Evolutionary conservation across 257 asterid species (phyloP).

Genomic region (Gentiana straminea): DNA sequence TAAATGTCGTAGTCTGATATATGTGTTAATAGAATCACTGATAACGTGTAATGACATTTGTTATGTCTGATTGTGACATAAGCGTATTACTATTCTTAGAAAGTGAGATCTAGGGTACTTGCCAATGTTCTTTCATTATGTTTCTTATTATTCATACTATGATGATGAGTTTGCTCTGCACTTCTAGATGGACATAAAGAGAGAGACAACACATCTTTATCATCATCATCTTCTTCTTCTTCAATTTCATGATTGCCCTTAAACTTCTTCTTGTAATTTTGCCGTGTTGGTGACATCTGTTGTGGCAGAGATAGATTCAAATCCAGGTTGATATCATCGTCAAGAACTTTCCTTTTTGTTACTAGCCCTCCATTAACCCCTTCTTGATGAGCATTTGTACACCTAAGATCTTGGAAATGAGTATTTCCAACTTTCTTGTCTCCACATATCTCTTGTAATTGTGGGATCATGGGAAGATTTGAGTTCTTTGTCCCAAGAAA

Average conservation of each 20-base stretch:
- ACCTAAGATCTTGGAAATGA: conserved; percentile 9
- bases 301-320: conserved; percentile 49
- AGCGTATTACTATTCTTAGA: too few relatives aligned
- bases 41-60: too few relatives aligned
- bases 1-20: too few relatives aligned
- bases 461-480: conserved; percentile 7
- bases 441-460: conserved; percentile 8
- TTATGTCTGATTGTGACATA: too few relatives aligned
- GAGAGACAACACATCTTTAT: conserved; percentile 37
- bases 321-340: conserved; percentile 40
- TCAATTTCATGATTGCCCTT: conserved; percentile 6
- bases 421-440: conserved; percentile 7
- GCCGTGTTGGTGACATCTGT: conserved; percentile 10
- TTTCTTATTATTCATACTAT: conserved; percentile 2
- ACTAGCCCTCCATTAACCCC: neutral
- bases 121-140: conserved; percentile 15
- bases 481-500: conserved; percentile 1
- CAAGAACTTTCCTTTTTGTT: conserved; percentile 35
- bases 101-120: conserved; percentile 19
- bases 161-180: conserved; percentile 12
- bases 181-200: conserved; percentile 45
- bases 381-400: conserved; percentile 2
- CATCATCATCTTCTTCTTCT: conserved; percentile 17
- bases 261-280: conserved; percentile 11
- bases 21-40: too few relatives aligned